Percentiles rank a stretch among this genome's conserved stretches.
Evolutionary conservation across 345 rosid genomes (phyloP).

Genomic region (Pugionium dolabratum): DNA sequence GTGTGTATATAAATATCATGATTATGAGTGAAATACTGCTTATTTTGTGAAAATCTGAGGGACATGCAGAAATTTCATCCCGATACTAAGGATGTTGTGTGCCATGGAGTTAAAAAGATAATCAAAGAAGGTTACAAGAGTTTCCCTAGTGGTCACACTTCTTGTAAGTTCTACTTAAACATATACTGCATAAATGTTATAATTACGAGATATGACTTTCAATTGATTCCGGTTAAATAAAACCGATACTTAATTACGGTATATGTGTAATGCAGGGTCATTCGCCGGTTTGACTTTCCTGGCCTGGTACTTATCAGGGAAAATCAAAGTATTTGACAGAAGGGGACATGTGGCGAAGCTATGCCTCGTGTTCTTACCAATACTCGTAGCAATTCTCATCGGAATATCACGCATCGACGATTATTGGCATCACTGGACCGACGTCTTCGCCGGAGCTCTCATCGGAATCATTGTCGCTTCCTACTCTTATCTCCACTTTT

Average conservation of each 20-base stretch:
- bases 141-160: slow-evolving; percentile 72
- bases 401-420: slow-evolving; percentile 65
- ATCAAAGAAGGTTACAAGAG: slow-evolving; percentile 77
- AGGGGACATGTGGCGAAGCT: slow-evolving; percentile 58
- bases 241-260: not conserved
- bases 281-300: slow-evolving; percentile 66
- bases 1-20: not conserved
- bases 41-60: slow-evolving; percentile 12
- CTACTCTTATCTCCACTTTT: slow-evolving; percentile 61
- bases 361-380: slow-evolving; percentile 51
- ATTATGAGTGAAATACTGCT: not conserved
- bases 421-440: slow-evolving; percentile 81
- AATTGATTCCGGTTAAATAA: not conserved
- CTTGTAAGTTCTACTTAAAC: slow-evolving; percentile 43
- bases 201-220: no score
- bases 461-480: slow-evolving; percentile 51
- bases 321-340: slow-evolving; percentile 57
- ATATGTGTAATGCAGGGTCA: slow-evolving; percentile 52
- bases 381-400: slow-evolving; percentile 53
- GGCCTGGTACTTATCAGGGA: slow-evolving; percentile 67
- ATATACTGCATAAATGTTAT: no score
- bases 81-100: slow-evolving; percentile 47
- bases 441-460: slow-evolving; percentile 61
- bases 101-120: slow-evolving; percentile 46
- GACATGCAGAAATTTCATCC: slow-evolving; percentile 49